A percentile compares a stretch with the other conserved stretches of the same genome.
Conservation (phyloP, 1,139 yeast species). For the Diutina rugosa region DNA sequence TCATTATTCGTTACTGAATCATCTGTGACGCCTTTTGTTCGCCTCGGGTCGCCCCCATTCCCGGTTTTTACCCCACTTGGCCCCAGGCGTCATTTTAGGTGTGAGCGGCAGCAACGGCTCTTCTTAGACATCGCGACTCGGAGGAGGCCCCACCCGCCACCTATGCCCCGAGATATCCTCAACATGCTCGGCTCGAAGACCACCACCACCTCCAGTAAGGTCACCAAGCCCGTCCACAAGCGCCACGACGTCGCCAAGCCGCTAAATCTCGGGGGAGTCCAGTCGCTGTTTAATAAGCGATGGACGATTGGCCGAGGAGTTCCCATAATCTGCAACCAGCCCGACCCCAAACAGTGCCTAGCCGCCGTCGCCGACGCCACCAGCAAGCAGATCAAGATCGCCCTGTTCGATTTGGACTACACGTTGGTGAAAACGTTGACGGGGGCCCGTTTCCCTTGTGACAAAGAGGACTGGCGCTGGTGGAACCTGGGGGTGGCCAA, state of each 20-base stretch:
- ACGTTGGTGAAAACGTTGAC: conserved; percentile 55
- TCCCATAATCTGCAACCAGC: neutral
- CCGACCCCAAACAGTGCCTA: neutral
- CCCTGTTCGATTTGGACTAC: conserved; percentile 69
- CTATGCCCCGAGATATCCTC: neutral
- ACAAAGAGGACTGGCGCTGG: conserved; percentile 63
- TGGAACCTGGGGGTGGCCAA: conserved; percentile 15
- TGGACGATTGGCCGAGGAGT: neutral
- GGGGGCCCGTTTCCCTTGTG: conserved; percentile 40
- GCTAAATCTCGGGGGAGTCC: neutral
- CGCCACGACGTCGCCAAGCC: neutral
- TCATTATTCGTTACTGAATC: neutral
- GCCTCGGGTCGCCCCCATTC: neutral
- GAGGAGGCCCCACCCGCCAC: neutral
- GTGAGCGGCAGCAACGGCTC: neutral
- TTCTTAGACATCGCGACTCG: neutral
- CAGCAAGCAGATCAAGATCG: conserved; percentile 22
- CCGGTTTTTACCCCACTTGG: neutral
- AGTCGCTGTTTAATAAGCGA: neutral
- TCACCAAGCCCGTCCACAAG: neutral
- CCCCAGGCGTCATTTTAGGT: neutral
- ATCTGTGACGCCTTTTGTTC: neutral
- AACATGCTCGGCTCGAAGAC: neutral
- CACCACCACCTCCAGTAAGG: neutral
- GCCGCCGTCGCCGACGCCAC: neutral